Evolutionary conservation across 768 basidiomycete genomes (phyloP).

Genomic region (Lactarius vividus): DNA sequence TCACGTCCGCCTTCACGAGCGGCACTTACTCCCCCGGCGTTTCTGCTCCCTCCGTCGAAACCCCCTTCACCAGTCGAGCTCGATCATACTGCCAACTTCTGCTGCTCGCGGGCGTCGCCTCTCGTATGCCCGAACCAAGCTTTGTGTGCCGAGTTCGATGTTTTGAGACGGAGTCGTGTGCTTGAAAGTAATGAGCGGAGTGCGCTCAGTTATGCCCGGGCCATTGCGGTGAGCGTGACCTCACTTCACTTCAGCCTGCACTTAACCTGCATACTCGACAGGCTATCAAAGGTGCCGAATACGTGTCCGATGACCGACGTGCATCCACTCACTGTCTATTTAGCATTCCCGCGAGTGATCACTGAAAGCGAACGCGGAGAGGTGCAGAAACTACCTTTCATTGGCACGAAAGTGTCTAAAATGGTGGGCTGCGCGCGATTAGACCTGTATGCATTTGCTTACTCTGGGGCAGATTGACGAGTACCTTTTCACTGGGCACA

Average conservation of each 20-base stretch:
- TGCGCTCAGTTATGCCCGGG: slow-evolving; percentile 68
- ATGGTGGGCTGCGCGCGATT: slow-evolving; percentile 32
- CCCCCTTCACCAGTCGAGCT: slow-evolving; percentile 30
- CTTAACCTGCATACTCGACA: slow-evolving; percentile 28
- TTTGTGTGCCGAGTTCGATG: slow-evolving; percentile 54
- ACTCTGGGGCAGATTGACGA: slow-evolving; percentile 52
- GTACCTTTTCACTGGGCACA: slow-evolving; percentile 51
- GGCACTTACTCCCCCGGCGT: slow-evolving; percentile 20
- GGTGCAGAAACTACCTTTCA: slow-evolving; percentile 35
- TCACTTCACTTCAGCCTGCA: slow-evolving; percentile 29
- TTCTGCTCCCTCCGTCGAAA: slow-evolving; percentile 29
- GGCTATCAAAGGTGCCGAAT: slow-evolving; percentile 46
- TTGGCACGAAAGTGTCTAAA: slow-evolving; percentile 39
- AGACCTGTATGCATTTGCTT: not conserved
- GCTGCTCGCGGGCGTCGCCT: slow-evolving; percentile 63
- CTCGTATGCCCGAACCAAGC: slow-evolving; percentile 67
- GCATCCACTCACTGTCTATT: not conserved
- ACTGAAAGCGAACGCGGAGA: slow-evolving; percentile 30
- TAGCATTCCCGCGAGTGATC: slow-evolving; percentile 37
- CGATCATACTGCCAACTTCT: slow-evolving; percentile 43
- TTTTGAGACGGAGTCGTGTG: slow-evolving; percentile 55
- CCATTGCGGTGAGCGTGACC: slow-evolving; percentile 52
- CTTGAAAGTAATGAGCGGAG: slow-evolving; percentile 68
- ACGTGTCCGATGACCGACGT: not conserved
- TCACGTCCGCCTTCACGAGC: not conserved